Percentiles rank a stretch among this genome's conserved stretches.
Conservation (phyloP, 495 filamentous ascomycete genomes). For the Cenococcum geophilum region DNA sequence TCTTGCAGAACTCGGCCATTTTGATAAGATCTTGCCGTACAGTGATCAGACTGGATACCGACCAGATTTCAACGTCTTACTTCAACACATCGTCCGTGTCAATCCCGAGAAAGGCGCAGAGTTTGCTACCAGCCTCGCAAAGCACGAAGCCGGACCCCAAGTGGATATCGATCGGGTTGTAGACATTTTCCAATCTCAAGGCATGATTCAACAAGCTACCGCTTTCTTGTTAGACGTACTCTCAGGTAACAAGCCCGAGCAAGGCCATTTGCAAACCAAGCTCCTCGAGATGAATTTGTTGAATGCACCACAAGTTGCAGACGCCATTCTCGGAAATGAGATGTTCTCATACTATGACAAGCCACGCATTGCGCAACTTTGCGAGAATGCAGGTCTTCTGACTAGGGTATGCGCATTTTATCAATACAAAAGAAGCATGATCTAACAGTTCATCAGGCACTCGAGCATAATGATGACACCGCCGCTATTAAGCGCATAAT, state of each 20-base stretch:
- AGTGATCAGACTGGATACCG: slow-evolving; percentile 74
- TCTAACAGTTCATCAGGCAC: slow-evolving; percentile 40
- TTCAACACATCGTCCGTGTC: slow-evolving; percentile 85
- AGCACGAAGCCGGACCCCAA: slow-evolving; percentile 73
- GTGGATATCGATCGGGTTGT: slow-evolving; percentile 93
- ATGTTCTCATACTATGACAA: slow-evolving; percentile 97
- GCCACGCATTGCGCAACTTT: slow-evolving; percentile 75
- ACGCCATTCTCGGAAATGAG: slow-evolving; percentile 93
- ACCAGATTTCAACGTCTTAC: slow-evolving; percentile 83
- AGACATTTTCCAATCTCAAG: slow-evolving; percentile 94
- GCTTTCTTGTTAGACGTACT: slow-evolving; percentile 93
- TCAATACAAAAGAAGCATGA: too few species aligned
- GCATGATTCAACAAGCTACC: slow-evolving; percentile 95
- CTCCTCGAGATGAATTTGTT: slow-evolving; percentile 96
- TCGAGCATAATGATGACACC: slow-evolving; percentile 91
- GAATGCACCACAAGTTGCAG: slow-evolving; percentile 93
- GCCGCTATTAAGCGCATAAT: slow-evolving; percentile 82
- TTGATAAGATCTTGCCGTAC: slow-evolving; percentile 91
- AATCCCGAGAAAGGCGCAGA: slow-evolving; percentile 94
- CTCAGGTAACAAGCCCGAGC: slow-evolving; percentile 89
- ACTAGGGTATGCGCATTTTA: slow-evolving; percentile 16
- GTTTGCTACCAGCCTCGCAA: slow-evolving; percentile 83
- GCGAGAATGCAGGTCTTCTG: slow-evolving; percentile 64
- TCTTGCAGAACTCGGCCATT: slow-evolving; percentile 91
- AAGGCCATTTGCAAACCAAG: slow-evolving; percentile 86